These are phyloP conservation scores for Haplographium delicatum DNA, from an alignment of 495 filamentous ascomycete genomes.

Conservation along the genomic window DNA sequence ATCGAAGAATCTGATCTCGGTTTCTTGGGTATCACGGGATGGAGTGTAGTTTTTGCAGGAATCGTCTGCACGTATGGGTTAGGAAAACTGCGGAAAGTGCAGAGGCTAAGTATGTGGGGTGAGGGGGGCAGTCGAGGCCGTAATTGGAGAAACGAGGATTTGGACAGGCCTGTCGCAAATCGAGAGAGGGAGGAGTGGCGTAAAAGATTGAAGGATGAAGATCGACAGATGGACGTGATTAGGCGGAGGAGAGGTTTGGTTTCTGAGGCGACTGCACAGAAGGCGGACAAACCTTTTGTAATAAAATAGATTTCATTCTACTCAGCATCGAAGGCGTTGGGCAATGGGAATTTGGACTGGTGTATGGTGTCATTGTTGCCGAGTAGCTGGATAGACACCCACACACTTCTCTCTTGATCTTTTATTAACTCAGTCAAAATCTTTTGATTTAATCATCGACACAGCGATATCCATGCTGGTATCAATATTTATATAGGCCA, in stretches of 20 bases:
- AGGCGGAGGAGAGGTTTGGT: slow-evolving; percentile 5
- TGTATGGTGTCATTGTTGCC: too few species aligned
- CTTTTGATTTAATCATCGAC: too few species aligned
- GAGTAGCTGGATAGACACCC: not conserved
- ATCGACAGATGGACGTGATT: slow-evolving; percentile 5
- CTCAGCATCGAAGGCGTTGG: not conserved
- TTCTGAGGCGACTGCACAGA: slow-evolving; percentile 2
- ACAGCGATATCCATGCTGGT: too few species aligned
- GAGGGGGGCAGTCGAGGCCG: slow-evolving; percentile 20
- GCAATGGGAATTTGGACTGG: not conserved
- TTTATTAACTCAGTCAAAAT: not conserved
- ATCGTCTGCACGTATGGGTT: slow-evolving; percentile 77
- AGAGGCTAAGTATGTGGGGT: slow-evolving; percentile 79
- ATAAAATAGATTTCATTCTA: not conserved
- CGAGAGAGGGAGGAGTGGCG: slow-evolving; percentile 5
- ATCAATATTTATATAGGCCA: too few species aligned
- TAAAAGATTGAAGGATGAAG: slow-evolving; percentile 12
- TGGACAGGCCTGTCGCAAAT: not conserved
- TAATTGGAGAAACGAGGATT: slow-evolving; percentile 22
- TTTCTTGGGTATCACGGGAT: slow-evolving; percentile 66
- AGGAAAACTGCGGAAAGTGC: slow-evolving; percentile 74
- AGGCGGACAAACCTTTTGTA: not conserved
- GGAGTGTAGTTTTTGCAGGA: slow-evolving; percentile 66
- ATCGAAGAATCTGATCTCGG: slow-evolving; percentile 93
- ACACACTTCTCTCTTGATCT: slow-evolving; percentile 1